A percentile compares a stretch with the other conserved stretches of the same genome.
Evolutionary conservation across 306 rosid genomes (phyloP).

Genomic region (Elaeagnus macrophylla): DNA sequence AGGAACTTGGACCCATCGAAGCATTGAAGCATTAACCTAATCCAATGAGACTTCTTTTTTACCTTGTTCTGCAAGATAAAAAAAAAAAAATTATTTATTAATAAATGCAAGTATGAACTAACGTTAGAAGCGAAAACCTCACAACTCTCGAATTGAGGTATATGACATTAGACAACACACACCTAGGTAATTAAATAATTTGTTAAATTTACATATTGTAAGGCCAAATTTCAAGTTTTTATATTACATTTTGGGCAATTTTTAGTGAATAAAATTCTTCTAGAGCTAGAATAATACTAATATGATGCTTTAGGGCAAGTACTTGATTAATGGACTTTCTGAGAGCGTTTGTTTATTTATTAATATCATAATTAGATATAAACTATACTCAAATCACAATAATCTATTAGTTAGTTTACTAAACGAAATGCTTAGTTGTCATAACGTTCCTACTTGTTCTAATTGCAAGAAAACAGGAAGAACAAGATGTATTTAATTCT

Average conservation of each 20-base stretch:
- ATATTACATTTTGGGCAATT: too few species aligned
- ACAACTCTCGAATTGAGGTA: too few species aligned
- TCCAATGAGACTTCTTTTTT: constrained; percentile 6
- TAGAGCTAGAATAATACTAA: too few species aligned
- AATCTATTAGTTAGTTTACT: not conserved
- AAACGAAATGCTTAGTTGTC: constrained; percentile 12
- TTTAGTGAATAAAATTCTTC: too few species aligned
- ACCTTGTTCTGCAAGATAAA: constrained; percentile 22
- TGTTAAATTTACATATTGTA: too few species aligned
- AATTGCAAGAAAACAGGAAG: not conserved
- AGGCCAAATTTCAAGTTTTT: too few species aligned
- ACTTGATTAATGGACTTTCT: not conserved
- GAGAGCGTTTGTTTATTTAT: constrained; percentile 4
- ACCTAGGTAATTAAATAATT: too few species aligned
- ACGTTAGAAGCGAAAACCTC: too few species aligned
- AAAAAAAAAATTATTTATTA: not conserved
- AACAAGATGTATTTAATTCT: not conserved
- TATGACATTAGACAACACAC: too few species aligned
- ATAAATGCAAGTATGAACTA: too few species aligned
- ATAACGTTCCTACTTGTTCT: not conserved
- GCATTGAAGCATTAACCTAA: constrained; percentile 25
- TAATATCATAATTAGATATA: not conserved
- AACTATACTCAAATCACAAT: not conserved
- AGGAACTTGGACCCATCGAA: constrained; percentile 12
- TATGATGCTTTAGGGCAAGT: not conserved